Conservation (phyloP, 2,329 filamentous ascomycete species). For the Calonectria henricotiae region DNA sequence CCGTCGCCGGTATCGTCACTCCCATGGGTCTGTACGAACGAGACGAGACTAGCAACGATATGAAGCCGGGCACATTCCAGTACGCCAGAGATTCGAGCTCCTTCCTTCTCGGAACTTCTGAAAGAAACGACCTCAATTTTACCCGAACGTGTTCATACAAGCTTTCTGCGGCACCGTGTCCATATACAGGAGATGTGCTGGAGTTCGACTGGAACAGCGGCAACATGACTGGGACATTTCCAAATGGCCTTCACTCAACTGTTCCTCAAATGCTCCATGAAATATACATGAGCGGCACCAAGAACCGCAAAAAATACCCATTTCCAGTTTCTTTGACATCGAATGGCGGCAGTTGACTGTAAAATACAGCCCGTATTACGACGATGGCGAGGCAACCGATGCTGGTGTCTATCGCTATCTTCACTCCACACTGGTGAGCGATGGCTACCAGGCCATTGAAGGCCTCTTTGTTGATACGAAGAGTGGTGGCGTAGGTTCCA, state of each 20-base stretch:
- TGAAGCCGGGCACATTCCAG: slow-evolving; percentile 51
- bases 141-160: slow-evolving; percentile 50
- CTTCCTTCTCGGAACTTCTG: slow-evolving; percentile 60
- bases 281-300: slow-evolving; percentile 46
- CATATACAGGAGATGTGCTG: slow-evolving; percentile 45
- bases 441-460: slow-evolving; percentile 58
- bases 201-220: slow-evolving; percentile 41
- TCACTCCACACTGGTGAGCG: slow-evolving; percentile 54
- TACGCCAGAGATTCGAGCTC: slow-evolving; percentile 59
- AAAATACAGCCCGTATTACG: slow-evolving; percentile 42
- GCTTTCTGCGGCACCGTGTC: slow-evolving; percentile 48
- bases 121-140: slow-evolving; percentile 48
- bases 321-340: slow-evolving; percentile 45
- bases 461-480: slow-evolving; percentile 63
- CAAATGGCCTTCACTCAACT: slow-evolving; percentile 39
- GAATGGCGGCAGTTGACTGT: slow-evolving; percentile 56
- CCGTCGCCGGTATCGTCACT: slow-evolving; percentile 63
- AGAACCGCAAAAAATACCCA: slow-evolving; percentile 37
- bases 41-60: slow-evolving; percentile 32
- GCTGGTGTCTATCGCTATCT: slow-evolving; percentile 48
- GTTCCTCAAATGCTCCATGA: slow-evolving; percentile 52
- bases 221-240: slow-evolving; percentile 17
- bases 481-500: slow-evolving; percentile 62
- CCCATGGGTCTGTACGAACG: slow-evolving; percentile 65
- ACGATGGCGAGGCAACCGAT: slow-evolving; percentile 55